Evolutionary conservation across 768 basidiomycete species (phyloP).

Genomic region (Xerocomellus dryophilus): DNA sequence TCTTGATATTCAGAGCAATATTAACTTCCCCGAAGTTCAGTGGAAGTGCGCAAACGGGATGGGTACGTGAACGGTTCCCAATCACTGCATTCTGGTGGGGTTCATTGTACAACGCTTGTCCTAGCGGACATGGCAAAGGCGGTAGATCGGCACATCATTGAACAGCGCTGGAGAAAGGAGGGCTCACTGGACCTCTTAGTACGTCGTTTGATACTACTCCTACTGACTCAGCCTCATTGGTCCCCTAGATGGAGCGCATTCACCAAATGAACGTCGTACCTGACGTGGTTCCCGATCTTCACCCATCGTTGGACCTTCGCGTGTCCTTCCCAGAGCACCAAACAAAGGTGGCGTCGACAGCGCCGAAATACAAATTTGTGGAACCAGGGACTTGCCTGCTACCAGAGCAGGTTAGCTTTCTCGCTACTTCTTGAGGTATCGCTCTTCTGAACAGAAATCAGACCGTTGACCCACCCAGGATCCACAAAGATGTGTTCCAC

Average conservation of each 20-base stretch:
- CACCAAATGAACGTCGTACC: constrained; percentile 90
- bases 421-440: not conserved
- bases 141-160: constrained; percentile 74
- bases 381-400: constrained; percentile 69
- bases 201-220: not conserved
- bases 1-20: constrained; percentile 73
- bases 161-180: constrained; percentile 82
- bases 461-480: constrained; percentile 62
- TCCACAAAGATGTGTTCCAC: constrained; percentile 80
- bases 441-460: constrained; percentile 25
- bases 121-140: constrained; percentile 66
- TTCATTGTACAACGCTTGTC: not conserved
- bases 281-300: constrained; percentile 71
- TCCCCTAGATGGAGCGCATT: constrained; percentile 81
- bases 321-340: constrained; percentile 48
- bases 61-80: constrained; percentile 47
- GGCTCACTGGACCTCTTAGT: constrained; percentile 84
- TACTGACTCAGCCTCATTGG: not conserved
- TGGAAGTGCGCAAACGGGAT: constrained; percentile 78
- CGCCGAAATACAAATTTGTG: constrained; percentile 39
- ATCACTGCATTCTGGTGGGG: not conserved
- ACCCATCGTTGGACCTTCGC: constrained; percentile 72
- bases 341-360: constrained; percentile 20
- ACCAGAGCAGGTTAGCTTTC: constrained; percentile 60
- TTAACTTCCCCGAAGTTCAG: constrained; percentile 81